Evolutionary conservation across 2,329 filamentous ascomycete genomes (phyloP).

Genomic region (Aspergillus hortae): DNA sequence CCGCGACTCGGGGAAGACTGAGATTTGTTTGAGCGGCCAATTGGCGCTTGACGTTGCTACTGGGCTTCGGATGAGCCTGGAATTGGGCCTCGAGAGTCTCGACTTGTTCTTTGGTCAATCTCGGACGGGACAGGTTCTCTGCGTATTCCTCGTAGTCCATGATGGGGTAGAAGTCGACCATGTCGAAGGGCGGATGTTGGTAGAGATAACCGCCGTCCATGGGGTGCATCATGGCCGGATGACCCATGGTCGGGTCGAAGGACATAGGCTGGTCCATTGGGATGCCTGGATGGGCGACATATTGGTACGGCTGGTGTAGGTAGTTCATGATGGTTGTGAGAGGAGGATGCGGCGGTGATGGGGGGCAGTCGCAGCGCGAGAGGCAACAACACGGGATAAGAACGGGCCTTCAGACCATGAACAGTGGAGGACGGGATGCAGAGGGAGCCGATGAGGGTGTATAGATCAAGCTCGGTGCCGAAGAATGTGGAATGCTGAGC

Average conservation of each 20-base stretch:
- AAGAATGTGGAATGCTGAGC: background rate
- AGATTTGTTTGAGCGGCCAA: constrained; percentile 48
- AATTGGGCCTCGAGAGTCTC: constrained; percentile 49
- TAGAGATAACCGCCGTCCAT: constrained; percentile 36
- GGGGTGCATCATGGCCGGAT: constrained; percentile 36
- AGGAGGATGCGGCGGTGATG: constrained; percentile 7
- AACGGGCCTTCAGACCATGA: constrained; percentile 8
- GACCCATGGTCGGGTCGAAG: constrained; percentile 35
- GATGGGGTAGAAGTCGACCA: constrained; percentile 41
- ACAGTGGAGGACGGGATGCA: constrained; percentile 6
- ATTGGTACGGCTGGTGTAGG: constrained; percentile 36
- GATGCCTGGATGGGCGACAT: constrained; percentile 29
- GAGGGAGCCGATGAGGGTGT: background rate
- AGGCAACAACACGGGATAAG: constrained; percentile 3
- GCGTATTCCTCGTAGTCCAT: constrained; percentile 47
- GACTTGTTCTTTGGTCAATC: constrained; percentile 51
- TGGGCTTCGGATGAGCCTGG: constrained; percentile 49
- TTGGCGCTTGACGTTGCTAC: constrained; percentile 48
- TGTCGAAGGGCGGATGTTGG: constrained; percentile 38
- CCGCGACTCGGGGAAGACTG: constrained; percentile 47
- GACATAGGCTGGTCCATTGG: constrained; percentile 37
- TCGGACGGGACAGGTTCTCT: constrained; percentile 47
- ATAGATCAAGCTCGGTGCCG: constrained; percentile 3
- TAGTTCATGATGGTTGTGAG: constrained; percentile 34
- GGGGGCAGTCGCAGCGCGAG: constrained; percentile 7